Percentiles rank a stretch among this genome's conserved stretches.
Evolutionary conservation across 225 moss, liverwort and hornwort genomes (phyloP).

Genomic region (Straminergon stramineum): DNA sequence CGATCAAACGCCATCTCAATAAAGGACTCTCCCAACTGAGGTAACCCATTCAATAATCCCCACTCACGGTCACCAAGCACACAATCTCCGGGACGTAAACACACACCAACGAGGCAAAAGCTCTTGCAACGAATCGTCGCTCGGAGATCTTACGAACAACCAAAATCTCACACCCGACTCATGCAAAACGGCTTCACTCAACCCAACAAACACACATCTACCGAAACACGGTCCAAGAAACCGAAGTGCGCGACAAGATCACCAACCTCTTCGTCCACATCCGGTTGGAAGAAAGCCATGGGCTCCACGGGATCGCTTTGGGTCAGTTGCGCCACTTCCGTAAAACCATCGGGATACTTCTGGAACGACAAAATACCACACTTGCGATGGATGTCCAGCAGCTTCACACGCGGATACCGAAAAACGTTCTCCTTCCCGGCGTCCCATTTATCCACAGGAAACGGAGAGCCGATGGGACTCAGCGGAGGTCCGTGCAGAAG

Average conservation of each 20-base stretch:
- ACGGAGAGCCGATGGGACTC: conserved; percentile 74
- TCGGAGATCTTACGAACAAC: background rate
- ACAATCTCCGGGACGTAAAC: background rate
- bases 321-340: conserved; percentile 77
- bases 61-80: background rate
- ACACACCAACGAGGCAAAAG: background rate
- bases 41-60: background rate
- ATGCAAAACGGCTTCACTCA: background rate
- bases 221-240: background rate
- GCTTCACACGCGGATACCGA: conserved; percentile 86
- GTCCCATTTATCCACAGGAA: conserved; percentile 78
- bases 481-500: conserved; percentile 79
- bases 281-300: conserved; percentile 92
- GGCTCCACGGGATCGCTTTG: conserved; percentile 85
- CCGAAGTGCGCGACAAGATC: background rate
- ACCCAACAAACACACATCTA: background rate
- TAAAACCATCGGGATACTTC: conserved; percentile 75
- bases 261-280: conserved; percentile 86
- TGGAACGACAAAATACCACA: conserved; percentile 48
- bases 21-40: background rate
- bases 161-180: background rate
- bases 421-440: conserved; percentile 50
- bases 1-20: background rate
- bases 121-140: background rate
- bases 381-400: conserved; percentile 91